Conservation (phyloP, 164 flowering plant genomes). For the Aristolochia californica region DNA sequence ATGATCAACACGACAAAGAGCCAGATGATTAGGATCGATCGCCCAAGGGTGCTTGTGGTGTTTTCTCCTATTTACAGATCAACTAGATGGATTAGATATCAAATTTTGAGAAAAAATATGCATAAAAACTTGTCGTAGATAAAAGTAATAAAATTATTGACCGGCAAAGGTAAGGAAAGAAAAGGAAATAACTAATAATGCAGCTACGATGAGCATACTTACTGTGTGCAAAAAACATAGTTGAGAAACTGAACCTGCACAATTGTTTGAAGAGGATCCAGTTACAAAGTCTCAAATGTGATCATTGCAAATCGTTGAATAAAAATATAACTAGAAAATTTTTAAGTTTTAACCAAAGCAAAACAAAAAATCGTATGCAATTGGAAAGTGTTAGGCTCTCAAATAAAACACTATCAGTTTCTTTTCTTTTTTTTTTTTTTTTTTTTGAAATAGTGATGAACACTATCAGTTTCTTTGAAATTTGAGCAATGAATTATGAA, state of each 20-base stretch:
- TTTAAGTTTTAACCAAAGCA: too few relatives aligned
- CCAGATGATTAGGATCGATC: constrained; percentile 76
- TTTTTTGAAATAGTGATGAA: too few relatives aligned
- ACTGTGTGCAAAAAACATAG: constrained; percentile 94
- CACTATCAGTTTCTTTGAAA: too few relatives aligned
- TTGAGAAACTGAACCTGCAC: constrained; percentile 96
- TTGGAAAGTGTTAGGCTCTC: too few relatives aligned
- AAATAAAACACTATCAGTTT: too few relatives aligned
- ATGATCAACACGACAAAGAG: constrained; percentile 83
- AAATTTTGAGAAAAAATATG: neutral
- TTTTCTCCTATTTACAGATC: constrained; percentile 55
- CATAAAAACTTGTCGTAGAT: neutral
- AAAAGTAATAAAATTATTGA: neutral
- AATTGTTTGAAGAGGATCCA: neutral
- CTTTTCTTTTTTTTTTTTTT: too few relatives aligned
- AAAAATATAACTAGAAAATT: neutral
- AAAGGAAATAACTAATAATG: neutral
- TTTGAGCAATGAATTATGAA: too few relatives aligned
- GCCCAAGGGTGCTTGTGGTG: constrained; percentile 76
- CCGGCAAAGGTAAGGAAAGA: neutral
- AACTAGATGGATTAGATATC: constrained; percentile 1
- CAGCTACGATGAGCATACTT: constrained; percentile 18
- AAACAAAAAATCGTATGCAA: too few relatives aligned
- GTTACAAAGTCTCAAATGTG: neutral
- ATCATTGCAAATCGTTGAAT: neutral